Conservation (phyloP, 306 rosid genomes). For the Hylodesmum podocarpum region DNA sequence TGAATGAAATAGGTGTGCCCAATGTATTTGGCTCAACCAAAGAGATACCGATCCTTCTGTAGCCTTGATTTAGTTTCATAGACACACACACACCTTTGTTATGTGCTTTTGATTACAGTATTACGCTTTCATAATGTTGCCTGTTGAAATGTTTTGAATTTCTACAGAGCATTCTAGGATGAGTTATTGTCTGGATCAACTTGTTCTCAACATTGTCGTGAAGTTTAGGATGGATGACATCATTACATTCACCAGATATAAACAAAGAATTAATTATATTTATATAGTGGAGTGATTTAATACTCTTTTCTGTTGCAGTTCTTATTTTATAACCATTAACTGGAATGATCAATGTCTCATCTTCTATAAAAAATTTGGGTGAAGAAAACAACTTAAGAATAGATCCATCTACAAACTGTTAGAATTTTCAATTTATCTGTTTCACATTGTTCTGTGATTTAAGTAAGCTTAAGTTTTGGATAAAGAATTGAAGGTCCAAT, state of each 20-base stretch:
- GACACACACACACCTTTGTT: background rate
- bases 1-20: background rate
- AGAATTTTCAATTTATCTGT: background rate
- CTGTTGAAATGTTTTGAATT: background rate
- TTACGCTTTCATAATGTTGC: background rate
- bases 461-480: slow-evolving; percentile 1
- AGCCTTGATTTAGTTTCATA: background rate
- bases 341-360: background rate
- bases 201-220: background rate
- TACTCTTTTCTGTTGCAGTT: background rate
- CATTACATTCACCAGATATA: background rate
- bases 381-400: background rate
- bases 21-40: background rate
- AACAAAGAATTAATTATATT: background rate
- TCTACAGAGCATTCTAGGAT: background rate
- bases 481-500: background rate
- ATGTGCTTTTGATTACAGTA: background rate
- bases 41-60: background rate
- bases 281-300: background rate
- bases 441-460: slow-evolving; percentile 8
- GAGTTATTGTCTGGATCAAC: background rate
- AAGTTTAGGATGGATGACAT: background rate
- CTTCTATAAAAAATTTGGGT: background rate
- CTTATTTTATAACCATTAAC: background rate
- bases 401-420: background rate